These are phyloP conservation scores for Trypanosoma mega DNA, from an alignment of 208 protist genomes.

Conservation along the genomic window DNA sequence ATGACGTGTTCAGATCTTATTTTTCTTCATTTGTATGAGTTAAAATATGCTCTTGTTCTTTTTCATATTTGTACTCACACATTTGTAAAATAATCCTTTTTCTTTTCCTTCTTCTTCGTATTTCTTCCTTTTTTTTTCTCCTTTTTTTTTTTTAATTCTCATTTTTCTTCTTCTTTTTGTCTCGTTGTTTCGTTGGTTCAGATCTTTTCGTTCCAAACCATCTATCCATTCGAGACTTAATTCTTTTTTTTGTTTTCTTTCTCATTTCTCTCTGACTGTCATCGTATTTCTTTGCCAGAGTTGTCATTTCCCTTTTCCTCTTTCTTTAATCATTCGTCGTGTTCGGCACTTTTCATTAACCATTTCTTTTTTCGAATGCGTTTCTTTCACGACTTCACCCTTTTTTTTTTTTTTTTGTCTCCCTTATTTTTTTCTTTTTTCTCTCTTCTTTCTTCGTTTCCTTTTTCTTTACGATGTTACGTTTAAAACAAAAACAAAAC, in stretches of 20 bases:
- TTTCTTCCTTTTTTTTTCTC: neutral
- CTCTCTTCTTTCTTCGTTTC: neutral
- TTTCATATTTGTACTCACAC: too few relatives aligned
- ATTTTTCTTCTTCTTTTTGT: neutral
- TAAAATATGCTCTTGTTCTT: too few relatives aligned
- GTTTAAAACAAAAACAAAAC: too few relatives aligned
- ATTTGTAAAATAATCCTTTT: too few relatives aligned
- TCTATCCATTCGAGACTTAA: too few relatives aligned
- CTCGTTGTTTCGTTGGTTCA: neutral
- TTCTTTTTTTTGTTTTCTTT: neutral
- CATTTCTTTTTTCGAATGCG: neutral
- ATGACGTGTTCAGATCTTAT: too few relatives aligned
- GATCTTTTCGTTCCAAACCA: too few relatives aligned
- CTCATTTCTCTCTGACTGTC: neutral
- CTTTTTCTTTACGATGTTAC: neutral
- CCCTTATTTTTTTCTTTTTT: neutral
- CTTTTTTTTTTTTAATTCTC: neutral
- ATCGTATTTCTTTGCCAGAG: too few relatives aligned
- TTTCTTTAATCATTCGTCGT: slow-evolving; percentile 2
- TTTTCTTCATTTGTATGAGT: too few relatives aligned
- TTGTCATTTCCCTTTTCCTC: slow-evolving; percentile 1
- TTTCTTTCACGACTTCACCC: neutral
- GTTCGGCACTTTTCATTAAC: neutral
- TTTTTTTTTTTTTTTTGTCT: slow-evolving; percentile 3
- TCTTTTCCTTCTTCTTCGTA: too few relatives aligned